Percentiles rank a stretch among this genome's conserved stretches.
Evolutionary conservation across 208 protist species (phyloP).

Genomic region (Acanthamoeba healyi): DNA sequence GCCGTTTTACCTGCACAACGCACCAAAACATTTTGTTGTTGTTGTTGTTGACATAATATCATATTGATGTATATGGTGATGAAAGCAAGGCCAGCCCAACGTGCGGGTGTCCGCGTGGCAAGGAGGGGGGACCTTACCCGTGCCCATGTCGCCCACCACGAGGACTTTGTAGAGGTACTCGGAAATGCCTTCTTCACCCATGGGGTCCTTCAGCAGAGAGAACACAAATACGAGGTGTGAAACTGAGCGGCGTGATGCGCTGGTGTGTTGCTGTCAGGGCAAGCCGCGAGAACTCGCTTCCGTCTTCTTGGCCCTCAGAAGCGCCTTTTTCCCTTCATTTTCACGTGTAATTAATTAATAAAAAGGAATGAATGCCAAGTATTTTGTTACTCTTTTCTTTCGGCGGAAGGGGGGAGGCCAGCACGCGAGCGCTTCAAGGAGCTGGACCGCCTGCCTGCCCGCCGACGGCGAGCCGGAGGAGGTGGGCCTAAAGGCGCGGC

Average conservation of each 20-base stretch:
- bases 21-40: too few species aligned
- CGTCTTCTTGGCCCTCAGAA: too few species aligned
- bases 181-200: not conserved
- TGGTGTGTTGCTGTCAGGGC: too few species aligned
- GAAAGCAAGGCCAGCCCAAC: too few species aligned
- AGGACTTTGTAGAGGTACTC: constrained; percentile 80
- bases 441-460: too few species aligned
- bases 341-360: not conserved
- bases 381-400: not conserved
- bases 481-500: not conserved
- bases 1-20: constrained; percentile 22
- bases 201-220: not conserved
- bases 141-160: constrained; percentile 91
- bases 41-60: too few species aligned
- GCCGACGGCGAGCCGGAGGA: too few species aligned
- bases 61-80: too few species aligned
- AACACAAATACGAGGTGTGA: not conserved
- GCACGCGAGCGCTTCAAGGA: not conserved
- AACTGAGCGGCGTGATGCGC: too few species aligned
- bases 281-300: too few species aligned
- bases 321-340: too few species aligned
- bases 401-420: not conserved
- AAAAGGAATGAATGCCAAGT: not conserved
- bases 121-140: constrained; percentile 78
- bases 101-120: too few species aligned